Conservation (phyloP, 2,329 filamentous ascomycete species). For the Lachnellula arida region DNA sequence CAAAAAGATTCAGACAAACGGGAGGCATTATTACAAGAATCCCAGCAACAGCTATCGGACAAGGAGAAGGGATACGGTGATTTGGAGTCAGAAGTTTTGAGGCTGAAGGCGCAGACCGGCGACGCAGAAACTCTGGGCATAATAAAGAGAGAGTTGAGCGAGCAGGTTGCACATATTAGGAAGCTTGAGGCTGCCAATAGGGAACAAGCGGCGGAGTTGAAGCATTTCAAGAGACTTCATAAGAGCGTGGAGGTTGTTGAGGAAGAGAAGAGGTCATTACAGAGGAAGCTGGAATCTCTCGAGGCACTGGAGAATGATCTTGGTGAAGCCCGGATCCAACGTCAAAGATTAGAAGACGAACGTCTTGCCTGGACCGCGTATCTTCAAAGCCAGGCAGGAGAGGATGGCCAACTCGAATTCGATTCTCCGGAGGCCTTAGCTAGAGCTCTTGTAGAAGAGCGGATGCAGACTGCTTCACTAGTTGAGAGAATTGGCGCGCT, state of each 20-base stretch:
- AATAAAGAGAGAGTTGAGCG: constrained; percentile 81
- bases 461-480: constrained; percentile 73
- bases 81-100: constrained; percentile 77
- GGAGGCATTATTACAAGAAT: constrained; percentile 29
- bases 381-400: constrained; percentile 62
- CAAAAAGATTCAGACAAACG: constrained; percentile 40
- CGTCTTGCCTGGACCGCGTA: constrained; percentile 82
- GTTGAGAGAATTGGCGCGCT: constrained; percentile 74
- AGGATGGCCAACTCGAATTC: constrained; percentile 64
- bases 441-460: constrained; percentile 75
- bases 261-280: constrained; percentile 84
- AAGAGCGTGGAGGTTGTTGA: constrained; percentile 92
- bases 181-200: constrained; percentile 75
- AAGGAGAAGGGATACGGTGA: constrained; percentile 67
- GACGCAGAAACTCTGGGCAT: constrained; percentile 82
- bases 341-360: constrained; percentile 85
- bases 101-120: constrained; percentile 79
- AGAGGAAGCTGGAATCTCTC: constrained; percentile 71
- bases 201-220: constrained; percentile 74
- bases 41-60: constrained; percentile 46
- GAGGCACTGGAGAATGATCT: constrained; percentile 71
- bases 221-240: constrained; percentile 72
- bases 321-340: constrained; percentile 73
- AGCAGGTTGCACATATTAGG: constrained; percentile 89
- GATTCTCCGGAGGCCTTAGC: constrained; percentile 85